phyloP scores from a whole-genome alignment of 345 rosid species.

The Pelargonium nanum region DNA sequence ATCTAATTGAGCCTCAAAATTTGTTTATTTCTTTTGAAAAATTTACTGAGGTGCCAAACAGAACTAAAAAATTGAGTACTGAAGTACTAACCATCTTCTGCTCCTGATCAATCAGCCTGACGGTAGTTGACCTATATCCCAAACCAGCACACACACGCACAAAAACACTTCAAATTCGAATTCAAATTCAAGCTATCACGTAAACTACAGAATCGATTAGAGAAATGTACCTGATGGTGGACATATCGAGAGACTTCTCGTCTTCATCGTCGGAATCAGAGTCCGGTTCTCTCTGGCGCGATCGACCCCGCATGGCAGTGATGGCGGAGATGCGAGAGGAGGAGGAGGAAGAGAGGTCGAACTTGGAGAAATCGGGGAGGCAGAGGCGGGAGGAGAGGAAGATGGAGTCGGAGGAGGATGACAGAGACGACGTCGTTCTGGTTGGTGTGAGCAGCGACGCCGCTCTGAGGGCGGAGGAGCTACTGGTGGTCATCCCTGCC shows the following conservation, averaged over 20 bases:
- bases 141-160: slow-evolving; percentile 1
- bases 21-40: background rate
- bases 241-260: slow-evolving; percentile 54
- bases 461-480: slow-evolving; percentile 31
- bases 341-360: slow-evolving; percentile 10
- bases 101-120: slow-evolving; percentile 64
- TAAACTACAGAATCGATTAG: background rate
- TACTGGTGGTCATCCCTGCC: too few relatives aligned
- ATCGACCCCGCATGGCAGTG: slow-evolving; percentile 37
- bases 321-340: slow-evolving; percentile 23
- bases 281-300: slow-evolving; percentile 38
- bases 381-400: slow-evolving; percentile 36
- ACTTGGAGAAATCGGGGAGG: slow-evolving; percentile 12
- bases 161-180: slow-evolving; percentile 6
- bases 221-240: slow-evolving; percentile 37
- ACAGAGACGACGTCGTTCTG: slow-evolving; percentile 9
- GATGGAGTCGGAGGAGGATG: slow-evolving; percentile 35
- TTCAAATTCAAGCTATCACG: background rate
- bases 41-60: background rate
- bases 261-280: slow-evolving; percentile 40
- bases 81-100: slow-evolving; percentile 70
- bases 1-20: too few relatives aligned
- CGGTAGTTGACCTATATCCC: slow-evolving; percentile 56
- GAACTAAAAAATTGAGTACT: background rate
- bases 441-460: slow-evolving; percentile 17